phyloP scores from a whole-genome alignment of 192 early-diverging fungal genomes.

The Helicostylum pulchrum region DNA sequence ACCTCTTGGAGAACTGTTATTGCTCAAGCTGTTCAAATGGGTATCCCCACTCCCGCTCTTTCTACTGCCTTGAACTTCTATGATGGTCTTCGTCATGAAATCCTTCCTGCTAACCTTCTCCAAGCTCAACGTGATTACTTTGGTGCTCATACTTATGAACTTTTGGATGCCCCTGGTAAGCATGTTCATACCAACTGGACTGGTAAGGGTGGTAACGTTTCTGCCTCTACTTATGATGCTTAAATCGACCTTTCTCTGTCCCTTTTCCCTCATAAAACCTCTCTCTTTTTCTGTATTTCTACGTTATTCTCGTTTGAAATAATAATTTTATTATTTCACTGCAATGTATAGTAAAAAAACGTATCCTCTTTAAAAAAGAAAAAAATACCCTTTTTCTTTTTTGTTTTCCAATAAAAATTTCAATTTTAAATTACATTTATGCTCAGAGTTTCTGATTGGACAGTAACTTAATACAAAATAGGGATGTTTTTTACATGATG shows the following conservation, averaged over 20 bases:
- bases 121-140: conserved; percentile 99
- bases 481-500: too few relatives aligned
- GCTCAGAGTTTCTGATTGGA: too few relatives aligned
- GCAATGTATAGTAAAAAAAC: too few relatives aligned
- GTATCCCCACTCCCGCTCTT: conserved; percentile 87
- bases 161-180: conserved; percentile 64
- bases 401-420: too few relatives aligned
- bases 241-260: conserved; percentile 24
- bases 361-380: too few relatives aligned
- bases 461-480: too few relatives aligned
- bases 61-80: conserved; percentile 94
- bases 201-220: conserved; percentile 78
- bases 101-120: conserved; percentile 91
- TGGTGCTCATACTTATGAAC: conserved; percentile 96
- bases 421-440: too few relatives aligned
- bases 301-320: too few relatives aligned
- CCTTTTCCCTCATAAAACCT: neutral
- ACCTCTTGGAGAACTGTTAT: conserved; percentile 88
- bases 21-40: conserved; percentile 72
- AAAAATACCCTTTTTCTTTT: too few relatives aligned
- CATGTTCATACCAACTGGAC: conserved; percentile 94
- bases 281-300: too few relatives aligned
- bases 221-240: conserved; percentile 57
- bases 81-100: conserved; percentile 91
- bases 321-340: too few relatives aligned